Evolutionary conservation across 2,329 filamentous ascomycete genomes (phyloP).

Genomic region (Lasiodiplodia citricola): DNA sequence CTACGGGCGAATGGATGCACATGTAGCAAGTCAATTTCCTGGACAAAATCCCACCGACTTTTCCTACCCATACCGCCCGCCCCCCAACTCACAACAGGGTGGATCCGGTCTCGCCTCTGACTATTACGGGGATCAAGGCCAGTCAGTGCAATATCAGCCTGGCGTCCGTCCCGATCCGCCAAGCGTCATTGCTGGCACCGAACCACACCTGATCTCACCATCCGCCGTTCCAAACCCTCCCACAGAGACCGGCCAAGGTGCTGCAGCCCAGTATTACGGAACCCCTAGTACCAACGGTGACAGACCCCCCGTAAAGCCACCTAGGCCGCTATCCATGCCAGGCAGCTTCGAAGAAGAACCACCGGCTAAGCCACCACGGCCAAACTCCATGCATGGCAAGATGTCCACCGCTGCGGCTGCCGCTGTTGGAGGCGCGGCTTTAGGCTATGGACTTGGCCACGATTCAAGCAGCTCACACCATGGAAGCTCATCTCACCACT

Average conservation of each 20-base stretch:
- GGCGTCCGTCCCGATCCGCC: constrained; percentile 62
- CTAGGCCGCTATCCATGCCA: constrained; percentile 40
- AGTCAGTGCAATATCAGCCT: constrained; percentile 64
- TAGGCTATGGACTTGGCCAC: constrained; percentile 48
- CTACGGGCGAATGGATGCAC: constrained; percentile 36
- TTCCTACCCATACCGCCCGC: constrained; percentile 53
- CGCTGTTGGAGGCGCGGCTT: constrained; percentile 48
- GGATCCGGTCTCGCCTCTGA: constrained; percentile 63
- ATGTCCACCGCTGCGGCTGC: constrained; percentile 42
- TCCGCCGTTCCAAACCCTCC: constrained; percentile 58
- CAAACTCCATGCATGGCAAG: constrained; percentile 37
- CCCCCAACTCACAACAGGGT: constrained; percentile 36
- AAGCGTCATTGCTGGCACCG: constrained; percentile 59
- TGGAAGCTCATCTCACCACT: constrained; percentile 18
- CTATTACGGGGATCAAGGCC: constrained; percentile 67
- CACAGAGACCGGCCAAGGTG: constrained; percentile 63
- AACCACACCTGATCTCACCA: constrained; percentile 63
- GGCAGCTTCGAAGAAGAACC: constrained; percentile 42
- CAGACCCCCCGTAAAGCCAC: constrained; percentile 38
- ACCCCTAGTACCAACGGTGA: constrained; percentile 30
- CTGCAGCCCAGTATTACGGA: constrained; percentile 63
- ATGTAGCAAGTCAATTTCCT: constrained; percentile 63
- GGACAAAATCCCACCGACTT: constrained; percentile 58
- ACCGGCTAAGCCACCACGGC: constrained; percentile 39
- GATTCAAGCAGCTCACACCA: constrained; percentile 30